A percentile compares a stretch with the other conserved stretches of the same genome.
These are phyloP conservation scores for Backusella australiensis DNA, from an alignment of 192 early-diverging fungal species.

Conservation along the genomic window DNA sequence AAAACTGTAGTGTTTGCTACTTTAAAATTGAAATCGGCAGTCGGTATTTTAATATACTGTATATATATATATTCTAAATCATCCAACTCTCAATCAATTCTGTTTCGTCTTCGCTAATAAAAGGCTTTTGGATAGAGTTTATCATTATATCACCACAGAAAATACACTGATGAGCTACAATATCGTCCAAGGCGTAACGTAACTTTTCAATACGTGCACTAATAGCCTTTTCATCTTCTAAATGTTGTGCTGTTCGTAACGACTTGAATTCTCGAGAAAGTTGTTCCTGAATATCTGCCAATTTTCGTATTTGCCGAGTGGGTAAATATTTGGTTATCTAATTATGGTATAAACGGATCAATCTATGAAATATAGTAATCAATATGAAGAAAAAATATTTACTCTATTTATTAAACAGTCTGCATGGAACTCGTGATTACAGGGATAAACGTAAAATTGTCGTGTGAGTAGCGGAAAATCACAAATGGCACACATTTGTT, in stretches of 20 bases:
- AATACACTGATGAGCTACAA: slow-evolving; percentile 83
- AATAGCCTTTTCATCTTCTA: slow-evolving; percentile 46
- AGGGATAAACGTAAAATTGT: slow-evolving; percentile 96
- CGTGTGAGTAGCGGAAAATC: slow-evolving; percentile 74
- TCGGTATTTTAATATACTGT: too few species aligned
- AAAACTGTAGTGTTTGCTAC: too few species aligned
- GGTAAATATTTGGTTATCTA: slow-evolving; percentile 43
- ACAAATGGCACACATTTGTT: slow-evolving; percentile 79
- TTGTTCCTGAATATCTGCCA: slow-evolving; percentile 62
- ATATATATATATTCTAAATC: too few species aligned
- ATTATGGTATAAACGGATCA: background rate
- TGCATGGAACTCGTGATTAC: slow-evolving; percentile 90
- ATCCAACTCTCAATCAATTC: slow-evolving; percentile 58
- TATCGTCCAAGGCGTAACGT: slow-evolving; percentile 66
- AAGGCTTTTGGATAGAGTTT: slow-evolving; percentile 78
- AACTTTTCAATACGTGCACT: slow-evolving; percentile 43
- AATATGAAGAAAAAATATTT: slow-evolving; percentile 10
- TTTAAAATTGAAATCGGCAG: too few species aligned
- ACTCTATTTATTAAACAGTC: slow-evolving; percentile 84
- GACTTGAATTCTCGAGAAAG: slow-evolving; percentile 42
- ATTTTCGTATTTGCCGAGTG: slow-evolving; percentile 41
- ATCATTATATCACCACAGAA: slow-evolving; percentile 96
- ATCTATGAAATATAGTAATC: background rate
- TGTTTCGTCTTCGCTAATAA: slow-evolving; percentile 56
- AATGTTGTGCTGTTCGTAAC: slow-evolving; percentile 26